Evolutionary conservation across 306 rosid species (phyloP).

Genomic region (Vigna radiata): DNA sequence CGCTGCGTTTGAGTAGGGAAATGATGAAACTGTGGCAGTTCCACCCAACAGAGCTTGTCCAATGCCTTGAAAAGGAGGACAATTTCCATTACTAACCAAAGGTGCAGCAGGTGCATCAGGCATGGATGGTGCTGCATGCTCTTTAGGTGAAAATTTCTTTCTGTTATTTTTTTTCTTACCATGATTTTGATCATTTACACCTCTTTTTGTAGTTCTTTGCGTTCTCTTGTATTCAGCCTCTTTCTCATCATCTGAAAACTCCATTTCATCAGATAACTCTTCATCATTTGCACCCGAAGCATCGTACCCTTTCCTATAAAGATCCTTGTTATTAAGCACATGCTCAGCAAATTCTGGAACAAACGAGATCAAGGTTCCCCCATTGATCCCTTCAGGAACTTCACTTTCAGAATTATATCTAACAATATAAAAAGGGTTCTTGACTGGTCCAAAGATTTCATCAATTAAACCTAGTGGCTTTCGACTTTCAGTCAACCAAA

Average conservation of each 20-base stretch:
- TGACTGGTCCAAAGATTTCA: slow-evolving; percentile 96
- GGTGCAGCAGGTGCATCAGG: slow-evolving; percentile 50
- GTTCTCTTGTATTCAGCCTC: slow-evolving; percentile 79
- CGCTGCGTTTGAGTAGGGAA: slow-evolving; percentile 50
- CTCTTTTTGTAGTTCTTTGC: slow-evolving; percentile 68
- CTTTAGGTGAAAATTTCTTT: slow-evolving; percentile 43
- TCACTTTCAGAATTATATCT: slow-evolving; percentile 86
- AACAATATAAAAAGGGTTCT: slow-evolving; percentile 79
- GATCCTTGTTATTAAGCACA: slow-evolving; percentile 75
- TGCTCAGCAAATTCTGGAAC: slow-evolving; percentile 81
- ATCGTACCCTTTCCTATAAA: slow-evolving; percentile 90
- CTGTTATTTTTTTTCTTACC: slow-evolving; percentile 54
- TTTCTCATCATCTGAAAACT: slow-evolving; percentile 96
- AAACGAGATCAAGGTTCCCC: slow-evolving; percentile 67
- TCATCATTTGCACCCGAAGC: slow-evolving; percentile 91
- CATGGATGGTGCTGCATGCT: slow-evolving; percentile 39
- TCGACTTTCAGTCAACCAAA: slow-evolving; percentile 80
- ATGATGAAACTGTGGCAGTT: slow-evolving; percentile 49
- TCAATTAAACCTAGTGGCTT: slow-evolving; percentile 81
- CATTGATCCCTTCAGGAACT: slow-evolving; percentile 64
- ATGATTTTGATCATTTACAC: slow-evolving; percentile 57
- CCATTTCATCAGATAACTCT: slow-evolving; percentile 71
- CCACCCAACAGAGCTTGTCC: slow-evolving; percentile 54
- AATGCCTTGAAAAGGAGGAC: slow-evolving; percentile 48
- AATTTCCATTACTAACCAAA: slow-evolving; percentile 35